These are phyloP conservation scores for Tolypocladium ovalisporum DNA, from an alignment of 2,329 filamentous ascomycete genomes.

Conservation along the genomic window DNA sequence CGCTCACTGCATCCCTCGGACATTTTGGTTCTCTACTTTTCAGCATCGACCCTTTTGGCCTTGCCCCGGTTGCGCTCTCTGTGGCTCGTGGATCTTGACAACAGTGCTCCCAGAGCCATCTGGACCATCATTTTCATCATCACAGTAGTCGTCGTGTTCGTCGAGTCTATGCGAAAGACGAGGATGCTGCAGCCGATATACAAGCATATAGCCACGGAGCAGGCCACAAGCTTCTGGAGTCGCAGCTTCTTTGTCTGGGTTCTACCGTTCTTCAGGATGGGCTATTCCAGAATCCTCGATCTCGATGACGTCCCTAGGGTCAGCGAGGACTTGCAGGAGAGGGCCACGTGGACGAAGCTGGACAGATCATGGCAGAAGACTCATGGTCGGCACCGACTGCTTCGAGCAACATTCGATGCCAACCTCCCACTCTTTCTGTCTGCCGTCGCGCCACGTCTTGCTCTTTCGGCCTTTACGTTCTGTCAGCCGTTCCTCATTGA, in stretches of 20 bases:
- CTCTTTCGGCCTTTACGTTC: background rate
- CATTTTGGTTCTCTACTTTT: background rate
- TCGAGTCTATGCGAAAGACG: background rate
- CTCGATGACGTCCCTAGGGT: background rate
- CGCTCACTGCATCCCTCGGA: background rate
- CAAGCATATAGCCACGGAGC: background rate
- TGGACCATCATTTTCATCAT: background rate
- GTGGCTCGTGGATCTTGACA: background rate
- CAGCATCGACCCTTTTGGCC: background rate
- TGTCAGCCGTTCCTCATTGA: conserved; percentile 2
- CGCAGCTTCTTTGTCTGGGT: background rate
- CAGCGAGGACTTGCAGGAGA: background rate
- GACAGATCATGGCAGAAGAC: background rate
- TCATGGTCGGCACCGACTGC: background rate
- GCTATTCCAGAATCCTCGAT: background rate
- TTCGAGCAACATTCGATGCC: background rate
- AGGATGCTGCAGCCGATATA: background rate
- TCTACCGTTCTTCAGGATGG: background rate
- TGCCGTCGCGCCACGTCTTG: background rate
- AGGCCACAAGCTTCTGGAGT: background rate
- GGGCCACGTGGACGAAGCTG: background rate
- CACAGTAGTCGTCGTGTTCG: background rate
- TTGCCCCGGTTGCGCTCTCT: background rate
- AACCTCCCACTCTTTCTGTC: background rate
- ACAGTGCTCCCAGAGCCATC: background rate